These are phyloP conservation scores for Filobasidium wieringae DNA, from an alignment of 768 basidiomycete species.

Conservation along the genomic window DNA sequence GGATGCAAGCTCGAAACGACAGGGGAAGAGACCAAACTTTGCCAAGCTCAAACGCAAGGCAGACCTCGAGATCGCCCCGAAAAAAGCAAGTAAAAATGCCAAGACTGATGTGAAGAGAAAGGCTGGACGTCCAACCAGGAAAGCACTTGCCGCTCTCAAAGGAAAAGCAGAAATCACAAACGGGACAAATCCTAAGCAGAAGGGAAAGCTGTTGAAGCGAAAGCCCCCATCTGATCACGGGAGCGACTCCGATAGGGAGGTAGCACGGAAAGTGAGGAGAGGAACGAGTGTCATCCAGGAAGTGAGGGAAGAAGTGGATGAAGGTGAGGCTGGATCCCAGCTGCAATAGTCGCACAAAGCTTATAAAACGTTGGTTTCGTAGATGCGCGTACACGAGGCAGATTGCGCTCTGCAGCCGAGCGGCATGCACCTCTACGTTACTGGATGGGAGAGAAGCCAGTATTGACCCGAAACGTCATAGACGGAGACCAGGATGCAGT, in stretches of 20 bases:
- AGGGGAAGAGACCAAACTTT: too few species aligned
- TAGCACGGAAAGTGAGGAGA: not conserved
- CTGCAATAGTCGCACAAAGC: constrained; percentile 5
- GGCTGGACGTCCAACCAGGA: too few species aligned
- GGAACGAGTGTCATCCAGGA: not conserved
- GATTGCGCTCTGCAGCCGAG: constrained; percentile 57
- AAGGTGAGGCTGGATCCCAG: not conserved
- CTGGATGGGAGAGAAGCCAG: constrained; percentile 85
- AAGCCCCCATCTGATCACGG: not conserved
- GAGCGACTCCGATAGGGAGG: not conserved
- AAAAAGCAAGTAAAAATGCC: too few species aligned
- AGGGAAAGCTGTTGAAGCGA: constrained; percentile 2
- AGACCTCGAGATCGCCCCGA: too few species aligned
- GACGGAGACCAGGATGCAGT: constrained; percentile 17
- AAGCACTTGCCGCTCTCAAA: too few species aligned
- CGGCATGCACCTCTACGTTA: constrained; percentile 67
- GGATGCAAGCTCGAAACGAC: constrained; percentile 5
- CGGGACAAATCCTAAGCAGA: constrained; percentile 12
- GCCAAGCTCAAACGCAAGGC: too few species aligned
- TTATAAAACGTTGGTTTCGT: not conserved
- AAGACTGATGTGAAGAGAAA: too few species aligned
- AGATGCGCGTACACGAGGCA: constrained; percentile 18
- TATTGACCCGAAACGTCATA: constrained; percentile 54
- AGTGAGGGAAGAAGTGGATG: not conserved
- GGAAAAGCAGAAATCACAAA: too few species aligned